phyloP scores from a whole-genome alignment of 2,329 filamentous ascomycete genomes.

The Curvularia verruculosa region DNA sequence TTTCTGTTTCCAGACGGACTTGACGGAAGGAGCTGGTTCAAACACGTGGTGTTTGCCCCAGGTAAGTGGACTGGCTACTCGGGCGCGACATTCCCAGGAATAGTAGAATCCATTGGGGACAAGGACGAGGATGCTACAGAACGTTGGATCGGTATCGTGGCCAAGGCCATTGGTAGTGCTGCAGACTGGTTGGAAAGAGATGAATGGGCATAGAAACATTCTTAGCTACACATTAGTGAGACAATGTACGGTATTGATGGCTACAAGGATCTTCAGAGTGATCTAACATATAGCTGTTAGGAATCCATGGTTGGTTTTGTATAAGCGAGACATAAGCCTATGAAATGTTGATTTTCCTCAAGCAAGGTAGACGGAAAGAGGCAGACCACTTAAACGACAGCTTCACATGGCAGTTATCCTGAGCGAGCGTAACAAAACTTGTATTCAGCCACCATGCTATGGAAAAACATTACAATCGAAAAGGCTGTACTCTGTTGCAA shows the following conservation, averaged over 20 bases:
- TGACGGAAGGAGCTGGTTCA: constrained; percentile 85
- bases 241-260: neutral
- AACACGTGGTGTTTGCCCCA: constrained; percentile 92
- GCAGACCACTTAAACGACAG: too few relatives aligned
- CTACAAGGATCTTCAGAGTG: neutral
- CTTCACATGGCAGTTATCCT: too few relatives aligned
- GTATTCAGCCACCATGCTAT: too few relatives aligned
- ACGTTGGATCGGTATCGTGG: constrained; percentile 54
- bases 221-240: neutral
- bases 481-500: too few relatives aligned
- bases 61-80: constrained; percentile 91
- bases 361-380: too few relatives aligned
- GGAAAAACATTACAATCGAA: too few relatives aligned
- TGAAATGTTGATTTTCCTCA: too few relatives aligned
- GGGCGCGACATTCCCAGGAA: constrained; percentile 70
- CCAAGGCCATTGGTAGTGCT: constrained; percentile 43
- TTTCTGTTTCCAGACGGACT: constrained; percentile 79
- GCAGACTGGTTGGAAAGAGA: constrained; percentile 40
- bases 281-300: neutral
- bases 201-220: neutral
- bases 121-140: constrained; percentile 47
- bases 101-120: constrained; percentile 67
- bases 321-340: too few relatives aligned
- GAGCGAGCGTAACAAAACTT: too few relatives aligned
- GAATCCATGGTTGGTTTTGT: neutral